A percentile compares a stretch with the other conserved stretches of the same genome.
phyloP scores from a whole-genome alignment of 1,284 basidiomycete species.

The Leccinum laetum region DNA sequence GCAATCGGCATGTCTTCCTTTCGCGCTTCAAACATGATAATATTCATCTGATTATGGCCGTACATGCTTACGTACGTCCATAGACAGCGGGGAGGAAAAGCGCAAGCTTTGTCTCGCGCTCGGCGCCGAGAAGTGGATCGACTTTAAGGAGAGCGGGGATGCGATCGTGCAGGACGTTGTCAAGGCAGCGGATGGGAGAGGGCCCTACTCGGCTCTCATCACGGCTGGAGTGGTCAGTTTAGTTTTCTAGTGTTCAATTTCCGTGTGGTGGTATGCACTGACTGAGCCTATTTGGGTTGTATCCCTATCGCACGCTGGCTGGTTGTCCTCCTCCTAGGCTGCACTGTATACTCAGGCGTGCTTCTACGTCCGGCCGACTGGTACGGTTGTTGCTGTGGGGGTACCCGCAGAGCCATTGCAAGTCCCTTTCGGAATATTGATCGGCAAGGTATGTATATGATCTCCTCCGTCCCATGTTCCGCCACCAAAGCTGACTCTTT shows the following conservation, averaged over 20 bases:
- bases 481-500: not conserved
- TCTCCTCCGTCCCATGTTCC: not conserved
- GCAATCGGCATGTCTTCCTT: constrained; percentile 52
- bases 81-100: constrained; percentile 68
- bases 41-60: not conserved
- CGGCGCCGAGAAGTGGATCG: constrained; percentile 71
- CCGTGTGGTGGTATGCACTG: not conserved
- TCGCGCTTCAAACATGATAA: not conserved
- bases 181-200: constrained; percentile 57
- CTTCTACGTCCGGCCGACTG: constrained; percentile 55
- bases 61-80: not conserved
- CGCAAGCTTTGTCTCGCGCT: constrained; percentile 54
- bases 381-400: constrained; percentile 65
- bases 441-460: constrained; percentile 44
- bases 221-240: constrained; percentile 42
- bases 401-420: constrained; percentile 40
- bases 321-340: constrained; percentile 30
- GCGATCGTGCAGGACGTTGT: constrained; percentile 49
- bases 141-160: constrained; percentile 59
- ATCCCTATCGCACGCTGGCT: not conserved
- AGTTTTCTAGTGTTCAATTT: constrained; percentile 9
- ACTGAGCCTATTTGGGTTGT: not conserved
- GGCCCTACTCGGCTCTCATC: constrained; percentile 68
- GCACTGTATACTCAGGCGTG: constrained; percentile 66
- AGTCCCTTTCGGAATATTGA: constrained; percentile 56